Base-by-base conservation (phyloP, 805 yeast genomes). In the Pachysolen tannophilus region DNA sequence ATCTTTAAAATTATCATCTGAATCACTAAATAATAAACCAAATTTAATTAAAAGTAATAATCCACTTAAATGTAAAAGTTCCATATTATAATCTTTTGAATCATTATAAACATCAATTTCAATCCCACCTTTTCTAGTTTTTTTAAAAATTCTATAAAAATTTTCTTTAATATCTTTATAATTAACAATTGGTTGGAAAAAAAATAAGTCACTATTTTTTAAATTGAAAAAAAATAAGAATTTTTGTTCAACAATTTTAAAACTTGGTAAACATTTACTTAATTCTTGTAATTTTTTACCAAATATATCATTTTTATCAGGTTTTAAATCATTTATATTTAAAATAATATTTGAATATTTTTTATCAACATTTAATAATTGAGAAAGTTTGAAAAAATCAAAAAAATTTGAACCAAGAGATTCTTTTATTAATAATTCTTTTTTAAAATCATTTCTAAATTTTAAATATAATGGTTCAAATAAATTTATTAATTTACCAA, bases 241-340 rank as follows among this genome's bases (percentile, higher is more conserved):
- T 17, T 32, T 32, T 15, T 17, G 8, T 18, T 37, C 40, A 3
- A 37, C 28, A 5, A 29, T 5, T 20, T 29, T 33, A 15, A 20
- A 25, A 3, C 31, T 16, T 3, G 40, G 40, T 26, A 37, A 16
- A 3, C 33, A 7, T 17, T 32, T 33, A 3, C 31, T 31, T 8
- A 37, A 15, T 16, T 37, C 40, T 25, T 37, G 36, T 15, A 37
- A 29, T 26, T 33, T 37, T 23, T 37, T 37, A 3, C 40, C 40
- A 26, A 37, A 37, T 9, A 20, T 18, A 24, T 37, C 40, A 15
- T 37, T 21, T 18, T 19, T 32, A 24, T 32, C 16, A 14, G 35
- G 36, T 14, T 23, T 23, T n/a, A n/a, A n/a, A 9, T 17, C 16
- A 18, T 24, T 20, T 8, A 34, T 27, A 7, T 28, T 30, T 8